A percentile compares a stretch with the other conserved stretches of the same genome.
phyloP scores from a whole-genome alignment of 768 basidiomycete genomes.

The Phaffia tasmanica region DNA sequence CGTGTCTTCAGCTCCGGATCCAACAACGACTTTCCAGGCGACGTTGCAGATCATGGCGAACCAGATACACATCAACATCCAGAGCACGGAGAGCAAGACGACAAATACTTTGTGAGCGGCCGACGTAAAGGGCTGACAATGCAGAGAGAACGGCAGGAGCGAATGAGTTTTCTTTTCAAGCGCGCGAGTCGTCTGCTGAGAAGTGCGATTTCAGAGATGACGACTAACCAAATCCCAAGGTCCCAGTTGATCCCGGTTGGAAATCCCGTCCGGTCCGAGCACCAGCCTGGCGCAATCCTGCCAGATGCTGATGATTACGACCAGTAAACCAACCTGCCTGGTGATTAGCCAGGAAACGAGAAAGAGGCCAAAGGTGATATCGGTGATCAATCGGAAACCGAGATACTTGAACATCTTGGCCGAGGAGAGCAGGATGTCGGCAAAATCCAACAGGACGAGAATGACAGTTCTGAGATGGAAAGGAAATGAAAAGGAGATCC shows the following conservation, averaged over 20 bases:
- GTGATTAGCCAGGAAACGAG: constrained; percentile 83
- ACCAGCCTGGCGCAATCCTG: constrained; percentile 47
- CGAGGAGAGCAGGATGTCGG: constrained; percentile 72
- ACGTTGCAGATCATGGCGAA: constrained; percentile 73
- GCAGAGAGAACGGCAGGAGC: neutral
- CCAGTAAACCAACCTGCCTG: constrained; percentile 67
- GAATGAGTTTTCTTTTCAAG: neutral
- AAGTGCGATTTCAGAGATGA: constrained; percentile 47
- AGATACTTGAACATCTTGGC: constrained; percentile 93
- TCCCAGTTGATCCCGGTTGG: neutral
- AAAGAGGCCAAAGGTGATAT: constrained; percentile 67
- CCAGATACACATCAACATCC: constrained; percentile 60
- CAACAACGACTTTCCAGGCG: constrained; percentile 66
- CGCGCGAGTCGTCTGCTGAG: constrained; percentile 42
- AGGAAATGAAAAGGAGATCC: neutral
- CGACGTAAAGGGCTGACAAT: constrained; percentile 45
- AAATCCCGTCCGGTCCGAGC: neutral
- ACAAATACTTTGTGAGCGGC: constrained; percentile 46
- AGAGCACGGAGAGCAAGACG: constrained; percentile 35
- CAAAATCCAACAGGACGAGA: constrained; percentile 86
- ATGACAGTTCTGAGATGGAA: constrained; percentile 51
- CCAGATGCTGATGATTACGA: constrained; percentile 55
- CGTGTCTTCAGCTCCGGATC: constrained; percentile 65
- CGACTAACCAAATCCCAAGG: constrained; percentile 19
- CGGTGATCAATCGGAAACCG: constrained; percentile 53